Conservation (phyloP, 139 green algal species). For the Coccomyxa sp. region DNA sequence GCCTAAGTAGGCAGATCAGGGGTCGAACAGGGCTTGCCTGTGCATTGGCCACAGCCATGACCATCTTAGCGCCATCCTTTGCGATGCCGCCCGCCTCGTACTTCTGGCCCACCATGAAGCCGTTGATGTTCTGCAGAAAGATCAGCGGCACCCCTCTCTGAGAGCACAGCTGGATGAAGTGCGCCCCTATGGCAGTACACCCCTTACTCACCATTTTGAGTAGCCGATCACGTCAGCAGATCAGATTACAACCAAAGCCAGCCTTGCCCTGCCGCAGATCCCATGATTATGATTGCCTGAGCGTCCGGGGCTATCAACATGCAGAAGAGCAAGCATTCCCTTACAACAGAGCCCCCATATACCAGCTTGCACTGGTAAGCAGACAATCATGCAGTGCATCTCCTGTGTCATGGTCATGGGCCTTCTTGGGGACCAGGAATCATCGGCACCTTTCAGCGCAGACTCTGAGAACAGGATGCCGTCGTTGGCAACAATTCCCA, state of each 20-base stretch:
- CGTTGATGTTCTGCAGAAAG: constrained; percentile 84
- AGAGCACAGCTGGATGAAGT: constrained; percentile 75
- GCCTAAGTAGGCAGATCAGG: too few species aligned
- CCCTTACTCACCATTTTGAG: too few species aligned
- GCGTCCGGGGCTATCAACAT: too few species aligned
- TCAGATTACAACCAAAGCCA: too few species aligned
- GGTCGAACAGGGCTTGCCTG: constrained; percentile 28
- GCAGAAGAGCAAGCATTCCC: too few species aligned
- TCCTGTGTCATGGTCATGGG: too few species aligned
- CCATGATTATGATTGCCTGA: too few species aligned
- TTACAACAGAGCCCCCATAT: too few species aligned
- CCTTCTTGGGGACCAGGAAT: too few species aligned
- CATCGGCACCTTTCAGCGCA: constrained; percentile 77
- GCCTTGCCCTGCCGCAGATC: too few species aligned
- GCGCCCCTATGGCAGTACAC: constrained; percentile 25
- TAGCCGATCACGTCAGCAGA: too few species aligned
- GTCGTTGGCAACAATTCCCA: constrained; percentile 94
- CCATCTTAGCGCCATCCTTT: constrained; percentile 96
- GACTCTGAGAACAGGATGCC: constrained; percentile 86
- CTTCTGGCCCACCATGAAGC: constrained; percentile 84
- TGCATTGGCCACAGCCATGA: constrained; percentile 83
- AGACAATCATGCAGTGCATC: background rate
- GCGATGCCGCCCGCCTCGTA: constrained; percentile 91
- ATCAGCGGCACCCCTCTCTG: constrained; percentile 84
- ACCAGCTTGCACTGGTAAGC: too few species aligned